These are phyloP conservation scores for Phytophthora pistaciae DNA, from an alignment of 352 stramenopile species.

Conservation along the genomic window DNA sequence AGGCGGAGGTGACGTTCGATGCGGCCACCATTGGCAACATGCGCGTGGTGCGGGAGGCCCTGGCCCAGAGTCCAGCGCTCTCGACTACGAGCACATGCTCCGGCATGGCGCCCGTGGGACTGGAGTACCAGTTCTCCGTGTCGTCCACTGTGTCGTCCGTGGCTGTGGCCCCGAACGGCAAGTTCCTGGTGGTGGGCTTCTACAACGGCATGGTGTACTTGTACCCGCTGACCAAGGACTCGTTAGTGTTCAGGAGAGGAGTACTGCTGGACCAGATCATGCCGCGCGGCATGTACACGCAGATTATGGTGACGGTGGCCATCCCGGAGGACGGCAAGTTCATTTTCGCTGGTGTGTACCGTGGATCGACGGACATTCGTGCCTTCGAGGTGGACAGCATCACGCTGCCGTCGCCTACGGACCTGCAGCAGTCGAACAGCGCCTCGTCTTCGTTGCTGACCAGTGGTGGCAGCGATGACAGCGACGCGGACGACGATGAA, in stretches of 20 bases:
- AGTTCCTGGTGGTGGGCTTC: slow-evolving; percentile 85
- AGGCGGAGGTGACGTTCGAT: slow-evolving; percentile 73
- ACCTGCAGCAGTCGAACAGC: slow-evolving; percentile 17
- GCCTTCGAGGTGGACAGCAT: slow-evolving; percentile 88
- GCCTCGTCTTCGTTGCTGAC: slow-evolving; percentile 15
- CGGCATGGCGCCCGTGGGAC: slow-evolving; percentile 40
- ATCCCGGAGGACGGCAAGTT: slow-evolving; percentile 84
- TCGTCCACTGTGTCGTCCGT: slow-evolving; percentile 82
- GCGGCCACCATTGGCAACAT: slow-evolving; percentile 72
- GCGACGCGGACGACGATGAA: slow-evolving; percentile 43
- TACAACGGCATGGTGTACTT: slow-evolving; percentile 72
- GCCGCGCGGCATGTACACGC: slow-evolving; percentile 83
- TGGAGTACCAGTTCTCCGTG: slow-evolving; percentile 73
- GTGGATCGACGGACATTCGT: slow-evolving; percentile 87
- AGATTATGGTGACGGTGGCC: slow-evolving; percentile 82
- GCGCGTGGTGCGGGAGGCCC: slow-evolving; percentile 57
- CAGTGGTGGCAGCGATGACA: slow-evolving; percentile 33
- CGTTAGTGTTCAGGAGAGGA: slow-evolving; percentile 69
- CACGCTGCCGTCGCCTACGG: slow-evolving; percentile 50
- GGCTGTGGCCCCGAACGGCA: slow-evolving; percentile 69
- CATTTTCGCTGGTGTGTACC: slow-evolving; percentile 88
- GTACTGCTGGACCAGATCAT: slow-evolving; percentile 87
- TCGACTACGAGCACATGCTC: slow-evolving; percentile 53
- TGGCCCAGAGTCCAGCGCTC: slow-evolving; percentile 49
- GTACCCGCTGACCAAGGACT: slow-evolving; percentile 74